These are phyloP conservation scores for Pseudonitzschia pungens DNA, from an alignment of 108 stramenopile genomes.

Conservation along the genomic window DNA sequence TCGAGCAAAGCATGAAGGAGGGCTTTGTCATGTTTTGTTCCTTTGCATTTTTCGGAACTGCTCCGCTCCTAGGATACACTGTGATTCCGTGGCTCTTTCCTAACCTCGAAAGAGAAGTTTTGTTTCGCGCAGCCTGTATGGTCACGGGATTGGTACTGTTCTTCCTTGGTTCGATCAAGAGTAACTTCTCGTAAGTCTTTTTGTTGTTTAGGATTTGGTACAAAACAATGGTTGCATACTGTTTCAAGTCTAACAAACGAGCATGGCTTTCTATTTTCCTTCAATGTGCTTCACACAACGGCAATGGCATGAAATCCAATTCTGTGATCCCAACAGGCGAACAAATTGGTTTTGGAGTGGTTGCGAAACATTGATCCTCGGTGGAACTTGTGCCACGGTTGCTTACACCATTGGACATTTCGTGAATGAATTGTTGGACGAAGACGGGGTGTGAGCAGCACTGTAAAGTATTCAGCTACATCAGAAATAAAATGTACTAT, in stretches of 20 bases:
- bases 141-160: conserved; percentile 86
- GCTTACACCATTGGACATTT: conserved; percentile 93
- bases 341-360: conserved; percentile 79
- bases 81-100: conserved; percentile 72
- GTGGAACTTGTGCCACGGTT: conserved; percentile 90
- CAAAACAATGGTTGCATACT: background rate
- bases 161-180: conserved; percentile 88
- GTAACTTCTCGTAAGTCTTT: conserved; percentile 76
- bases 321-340: conserved; percentile 32
- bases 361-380: conserved; percentile 88
- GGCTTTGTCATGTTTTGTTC: conserved; percentile 88
- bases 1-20: conserved; percentile 85
- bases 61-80: conserved; percentile 90
- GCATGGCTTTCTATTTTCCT: background rate
- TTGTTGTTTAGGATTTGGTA: background rate
- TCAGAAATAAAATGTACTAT: background rate
- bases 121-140: conserved; percentile 80
- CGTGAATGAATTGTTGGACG: conserved; percentile 42
- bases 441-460: conserved; percentile 9
- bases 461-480: background rate
- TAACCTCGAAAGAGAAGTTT: conserved; percentile 39
- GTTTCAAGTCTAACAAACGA: background rate
- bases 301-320: background rate
- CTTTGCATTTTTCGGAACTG: conserved; percentile 86
- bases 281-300: background rate